Conservation (phyloP, 805 yeast genomes). For the Candida parachauliodes region DNA sequence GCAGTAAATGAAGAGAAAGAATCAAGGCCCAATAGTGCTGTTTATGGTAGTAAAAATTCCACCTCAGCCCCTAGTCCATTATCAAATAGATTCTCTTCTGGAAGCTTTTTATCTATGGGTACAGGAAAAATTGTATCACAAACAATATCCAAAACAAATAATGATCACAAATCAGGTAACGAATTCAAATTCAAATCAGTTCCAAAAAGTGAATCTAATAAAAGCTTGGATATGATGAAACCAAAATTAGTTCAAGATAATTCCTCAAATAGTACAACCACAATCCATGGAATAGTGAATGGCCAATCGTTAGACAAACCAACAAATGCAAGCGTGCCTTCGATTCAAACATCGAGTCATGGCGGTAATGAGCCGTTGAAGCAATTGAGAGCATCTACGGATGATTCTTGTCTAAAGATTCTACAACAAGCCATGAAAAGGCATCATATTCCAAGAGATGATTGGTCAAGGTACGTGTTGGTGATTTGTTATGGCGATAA, state of each 20-base stretch:
- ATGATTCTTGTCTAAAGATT: conserved; percentile 87
- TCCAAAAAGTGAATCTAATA: conserved; percentile 4
- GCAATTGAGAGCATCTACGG: conserved; percentile 79
- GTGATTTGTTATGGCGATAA: conserved; percentile 89
- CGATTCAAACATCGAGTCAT: conserved; percentile 1
- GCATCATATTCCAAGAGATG: conserved; percentile 71
- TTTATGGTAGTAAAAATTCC: not conserved
- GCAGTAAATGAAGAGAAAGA: not conserved
- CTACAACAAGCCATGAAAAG: conserved; percentile 85
- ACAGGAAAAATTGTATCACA: conserved; percentile 38
- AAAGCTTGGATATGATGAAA: conserved; percentile 2
- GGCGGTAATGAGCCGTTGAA: conserved; percentile 76
- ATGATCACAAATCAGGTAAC: not conserved
- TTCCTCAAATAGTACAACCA: conserved; percentile 5
- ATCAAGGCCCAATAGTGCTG: conserved; percentile 4
- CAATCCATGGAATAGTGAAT: conserved; percentile 10
- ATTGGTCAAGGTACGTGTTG: conserved; percentile 84
- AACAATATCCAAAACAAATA: conserved; percentile 16
- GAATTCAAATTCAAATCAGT: conserved; percentile 9
- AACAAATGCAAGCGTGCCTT: not conserved
- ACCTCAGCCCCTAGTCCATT: conserved; percentile 19
- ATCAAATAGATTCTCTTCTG: conserved; percentile 36
- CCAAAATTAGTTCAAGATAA: conserved; percentile 3
- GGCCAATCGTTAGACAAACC: not conserved
- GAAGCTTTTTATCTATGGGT: conserved; percentile 37